These are phyloP conservation scores for Pyrrhoderma noxium DNA, from an alignment of 1,284 basidiomycete species.

Conservation along the genomic window DNA sequence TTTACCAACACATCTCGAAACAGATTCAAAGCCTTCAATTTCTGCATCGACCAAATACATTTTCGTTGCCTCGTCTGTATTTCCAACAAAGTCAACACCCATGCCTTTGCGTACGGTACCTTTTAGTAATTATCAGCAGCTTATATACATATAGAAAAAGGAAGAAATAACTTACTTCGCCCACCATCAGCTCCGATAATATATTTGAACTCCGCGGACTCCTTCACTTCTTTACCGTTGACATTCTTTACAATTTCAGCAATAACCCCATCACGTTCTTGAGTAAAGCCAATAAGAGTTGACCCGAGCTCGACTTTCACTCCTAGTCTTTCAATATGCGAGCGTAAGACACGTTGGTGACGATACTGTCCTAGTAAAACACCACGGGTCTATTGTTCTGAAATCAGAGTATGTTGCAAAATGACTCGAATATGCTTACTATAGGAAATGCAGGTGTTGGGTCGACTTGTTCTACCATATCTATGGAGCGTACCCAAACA, in stretches of 20 bases:
- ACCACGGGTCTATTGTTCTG: neutral
- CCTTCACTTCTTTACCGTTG: neutral
- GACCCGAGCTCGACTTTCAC: constrained; percentile 13
- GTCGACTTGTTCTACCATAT: constrained; percentile 1
- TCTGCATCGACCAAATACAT: constrained; percentile 38
- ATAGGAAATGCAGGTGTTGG: constrained; percentile 12
- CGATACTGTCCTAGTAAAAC: constrained; percentile 11
- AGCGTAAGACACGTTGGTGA: constrained; percentile 13
- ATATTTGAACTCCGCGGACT: constrained; percentile 9
- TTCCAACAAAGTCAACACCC: constrained; percentile 38
- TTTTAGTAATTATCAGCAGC: no score
- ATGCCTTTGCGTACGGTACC: constrained; percentile 32
- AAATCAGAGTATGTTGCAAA: neutral
- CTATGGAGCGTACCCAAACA: neutral
- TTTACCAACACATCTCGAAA: neutral
- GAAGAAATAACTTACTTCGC: constrained; percentile 22
- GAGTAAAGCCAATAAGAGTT: constrained; percentile 7
- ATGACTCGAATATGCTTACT: neutral
- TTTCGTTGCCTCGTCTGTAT: constrained; percentile 27
- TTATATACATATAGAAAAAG: neutral
- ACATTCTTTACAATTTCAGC: constrained; percentile 3
- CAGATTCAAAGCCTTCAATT: constrained; percentile 27
- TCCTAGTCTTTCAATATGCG: constrained; percentile 15
- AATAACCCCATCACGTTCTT: constrained; percentile 9
- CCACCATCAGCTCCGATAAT: constrained; percentile 35